Evolutionary conservation across 805 yeast species (phyloP).

Genomic region (Candida ipomoeae): DNA sequence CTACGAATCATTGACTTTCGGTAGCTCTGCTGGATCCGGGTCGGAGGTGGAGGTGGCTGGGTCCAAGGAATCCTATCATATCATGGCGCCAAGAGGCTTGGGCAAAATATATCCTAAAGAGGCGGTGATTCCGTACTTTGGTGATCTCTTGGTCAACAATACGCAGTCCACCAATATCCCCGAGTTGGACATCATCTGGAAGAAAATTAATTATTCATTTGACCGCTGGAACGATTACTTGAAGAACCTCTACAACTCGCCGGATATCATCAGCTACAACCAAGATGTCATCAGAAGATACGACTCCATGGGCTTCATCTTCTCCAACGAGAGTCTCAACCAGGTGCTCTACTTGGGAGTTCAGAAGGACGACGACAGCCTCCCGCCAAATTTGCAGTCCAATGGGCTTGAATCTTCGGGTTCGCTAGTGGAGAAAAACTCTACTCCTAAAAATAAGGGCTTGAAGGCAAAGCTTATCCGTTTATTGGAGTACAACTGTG

Average conservation of each 20-base stretch:
- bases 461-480: constrained; percentile 40
- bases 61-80: constrained; percentile 53
- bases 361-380: constrained; percentile 27
- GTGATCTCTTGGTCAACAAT: constrained; percentile 66
- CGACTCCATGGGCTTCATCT: constrained; percentile 39
- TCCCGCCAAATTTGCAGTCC: constrained; percentile 14
- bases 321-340: constrained; percentile 41
- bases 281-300: constrained; percentile 38
- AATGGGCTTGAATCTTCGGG: not conserved
- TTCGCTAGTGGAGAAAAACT: not conserved
- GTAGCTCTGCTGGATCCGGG: constrained; percentile 11
- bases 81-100: constrained; percentile 83
- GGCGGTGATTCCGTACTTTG: constrained; percentile 84
- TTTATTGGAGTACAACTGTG: constrained; percentile 40
- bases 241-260: constrained; percentile 42
- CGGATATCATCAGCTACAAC: constrained; percentile 36
- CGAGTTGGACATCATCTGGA: constrained; percentile 62
- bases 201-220: constrained; percentile 66
- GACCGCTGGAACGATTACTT: constrained; percentile 80
- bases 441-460: constrained; percentile 6
- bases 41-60: constrained; percentile 10
- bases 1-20: constrained; percentile 14
- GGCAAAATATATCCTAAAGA: constrained; percentile 73
- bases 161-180: constrained; percentile 31
- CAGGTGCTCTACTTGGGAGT: constrained; percentile 40